Conservation (phyloP, 805 yeast genomes). For the Wickerhamiella nectarea region DNA sequence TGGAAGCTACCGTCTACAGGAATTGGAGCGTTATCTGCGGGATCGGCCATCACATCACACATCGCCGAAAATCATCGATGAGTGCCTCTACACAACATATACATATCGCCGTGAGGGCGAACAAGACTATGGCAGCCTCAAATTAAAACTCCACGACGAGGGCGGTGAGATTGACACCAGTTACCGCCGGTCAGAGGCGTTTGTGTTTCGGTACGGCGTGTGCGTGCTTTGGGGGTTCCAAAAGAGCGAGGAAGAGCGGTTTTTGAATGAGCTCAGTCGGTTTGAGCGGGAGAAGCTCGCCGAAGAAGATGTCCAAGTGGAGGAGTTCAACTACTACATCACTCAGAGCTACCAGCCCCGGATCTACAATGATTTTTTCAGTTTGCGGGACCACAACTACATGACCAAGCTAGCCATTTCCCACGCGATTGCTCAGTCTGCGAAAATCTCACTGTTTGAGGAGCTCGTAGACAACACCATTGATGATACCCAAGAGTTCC, state of each 20-base stretch:
- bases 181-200: slow-evolving; percentile 78
- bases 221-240: slow-evolving; percentile 94
- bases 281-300: slow-evolving; percentile 85
- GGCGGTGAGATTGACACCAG: slow-evolving; percentile 91
- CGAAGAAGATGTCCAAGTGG: slow-evolving; percentile 82
- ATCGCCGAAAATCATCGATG: slow-evolving; percentile 84
- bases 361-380: slow-evolving; percentile 89
- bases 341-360: slow-evolving; percentile 92
- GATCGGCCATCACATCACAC: slow-evolving; percentile 41
- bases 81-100: slow-evolving; percentile 87
- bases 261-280: slow-evolving; percentile 70
- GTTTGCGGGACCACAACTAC: slow-evolving; percentile 75
- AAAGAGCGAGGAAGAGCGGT: slow-evolving; percentile 65
- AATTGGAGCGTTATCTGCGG: slow-evolving; percentile 69
- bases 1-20: slow-evolving; percentile 81
- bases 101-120: slow-evolving; percentile 29
- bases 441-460: slow-evolving; percentile 87
- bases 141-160: slow-evolving; percentile 55
- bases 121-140: slow-evolving; percentile 30
- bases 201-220: slow-evolving; percentile 94
- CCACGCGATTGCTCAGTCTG: slow-evolving; percentile 92
- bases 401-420: slow-evolving; percentile 87
- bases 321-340: slow-evolving; percentile 88
- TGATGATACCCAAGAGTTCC: slow-evolving; percentile 93
- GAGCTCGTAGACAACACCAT: slow-evolving; percentile 93